Percentiles rank a stretch among this genome's conserved stretches.
Conservation (phyloP, 108 stramenopile species). For the Licmophora abbreviata region DNA sequence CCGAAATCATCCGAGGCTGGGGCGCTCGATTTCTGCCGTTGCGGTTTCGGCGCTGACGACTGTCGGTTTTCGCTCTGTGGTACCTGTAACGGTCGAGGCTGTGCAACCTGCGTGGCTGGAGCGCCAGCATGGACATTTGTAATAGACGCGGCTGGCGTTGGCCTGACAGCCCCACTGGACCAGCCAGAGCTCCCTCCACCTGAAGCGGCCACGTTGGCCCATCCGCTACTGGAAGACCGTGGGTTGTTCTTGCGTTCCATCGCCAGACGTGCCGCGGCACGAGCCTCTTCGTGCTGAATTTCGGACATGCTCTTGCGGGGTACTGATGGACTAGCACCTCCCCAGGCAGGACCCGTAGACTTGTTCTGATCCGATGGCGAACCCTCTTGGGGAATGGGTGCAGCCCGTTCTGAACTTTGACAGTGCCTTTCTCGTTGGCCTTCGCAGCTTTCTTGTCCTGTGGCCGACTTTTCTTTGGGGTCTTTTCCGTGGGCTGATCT, state of each 20-base stretch:
- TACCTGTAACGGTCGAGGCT: too few species aligned
- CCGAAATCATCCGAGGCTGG: slow-evolving; percentile 71
- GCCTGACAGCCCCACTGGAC: slow-evolving; percentile 11
- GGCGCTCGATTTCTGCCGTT: slow-evolving; percentile 9
- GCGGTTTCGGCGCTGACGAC: slow-evolving; percentile 12
- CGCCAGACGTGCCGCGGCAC: slow-evolving; percentile 51
- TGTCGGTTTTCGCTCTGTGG: slow-evolving; percentile 18
- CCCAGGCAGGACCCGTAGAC: slow-evolving; percentile 63
- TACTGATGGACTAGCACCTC: slow-evolving; percentile 30
- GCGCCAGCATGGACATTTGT: too few species aligned
- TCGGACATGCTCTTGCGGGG: slow-evolving; percentile 74
- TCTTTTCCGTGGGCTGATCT: slow-evolving; percentile 7
- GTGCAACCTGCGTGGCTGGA: background rate
- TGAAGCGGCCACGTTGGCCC: slow-evolving; percentile 76
- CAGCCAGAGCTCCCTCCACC: slow-evolving; percentile 29
- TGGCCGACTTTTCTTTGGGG: slow-evolving; percentile 8
- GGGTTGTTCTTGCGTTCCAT: slow-evolving; percentile 29
- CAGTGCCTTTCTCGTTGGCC: slow-evolving; percentile 4
- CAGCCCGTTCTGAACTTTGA: slow-evolving; percentile 1
- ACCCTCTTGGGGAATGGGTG: slow-evolving; percentile 12
- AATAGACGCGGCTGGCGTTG: slow-evolving; percentile 29
- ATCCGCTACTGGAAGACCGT: slow-evolving; percentile 52
- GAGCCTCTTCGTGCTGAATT: slow-evolving; percentile 85
- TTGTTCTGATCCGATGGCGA: background rate
- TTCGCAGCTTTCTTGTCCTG: slow-evolving; percentile 11